Evolutionary conservation across 2,329 filamentous ascomycete genomes (phyloP), one percentile per base, ranked within the genome.

Genomic region (Penicillium sp.): DNA sequence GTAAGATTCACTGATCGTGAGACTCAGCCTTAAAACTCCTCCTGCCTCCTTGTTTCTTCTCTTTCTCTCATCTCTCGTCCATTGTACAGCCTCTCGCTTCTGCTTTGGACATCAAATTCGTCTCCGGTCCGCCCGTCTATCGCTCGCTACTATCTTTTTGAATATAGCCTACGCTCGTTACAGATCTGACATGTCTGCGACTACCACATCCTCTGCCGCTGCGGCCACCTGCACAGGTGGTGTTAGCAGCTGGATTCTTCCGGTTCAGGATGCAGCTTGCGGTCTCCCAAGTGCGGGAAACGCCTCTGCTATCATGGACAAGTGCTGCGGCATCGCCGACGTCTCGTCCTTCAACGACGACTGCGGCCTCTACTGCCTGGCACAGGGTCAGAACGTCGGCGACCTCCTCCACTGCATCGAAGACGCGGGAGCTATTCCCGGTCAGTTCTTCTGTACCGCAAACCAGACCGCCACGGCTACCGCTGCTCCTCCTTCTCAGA

Each of bases 341-440:
- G 75, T 84, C 30, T 71, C 80, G 53, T 73, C 73, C 65, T 85
- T 84, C 78, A 75, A 80, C 68, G 67, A 79, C 69, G 72, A 78
- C 68, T 85, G 83, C 75, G 81, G 80, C 17, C 67, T 84, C 62
- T 85, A 84, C 81, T 85, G 83, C 67, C 78, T 81, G 17, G 81
- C 79, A 0, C 70, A 74, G 46, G 78, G 69, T 48, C 80, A 82
- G 64, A 72, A 66, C 23, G 69, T 81, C 55, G 59, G 64, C 11
- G 67, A 75, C 5, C 68, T 83, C 38, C 69, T 70, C 5, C 35
- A 69, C 3, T 85, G 83, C 65, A 70, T 85, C 15, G 73, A 66
- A 53, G 66, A 72, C 35, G 69, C 80, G 53, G 81, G 80, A 35
- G 77, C 77, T 30, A 64, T 69, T 30, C 67, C 73, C 54, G 63